Evolutionary conservation across 257 asterid species (phyloP), one percentile per base, ranked within the genome.

Genomic region (Capsicum rhomboideum): DNA sequence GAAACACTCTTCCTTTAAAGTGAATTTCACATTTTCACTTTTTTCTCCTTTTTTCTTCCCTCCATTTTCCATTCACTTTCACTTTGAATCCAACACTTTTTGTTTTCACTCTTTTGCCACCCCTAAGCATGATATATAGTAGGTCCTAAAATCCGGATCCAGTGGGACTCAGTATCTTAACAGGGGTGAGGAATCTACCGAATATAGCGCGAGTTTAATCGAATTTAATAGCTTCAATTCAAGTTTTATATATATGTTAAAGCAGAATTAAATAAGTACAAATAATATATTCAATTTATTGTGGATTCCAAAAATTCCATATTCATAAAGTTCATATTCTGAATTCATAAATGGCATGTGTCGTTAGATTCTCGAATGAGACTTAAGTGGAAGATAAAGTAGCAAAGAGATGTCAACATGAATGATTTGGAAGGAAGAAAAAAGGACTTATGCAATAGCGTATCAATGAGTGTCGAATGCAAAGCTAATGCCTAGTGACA

Each of bases 281-380:
- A 64, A 13, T 6, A 28, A 63, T 29, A 66, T 66, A 0, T 66
- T 29, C 6, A 29, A 7, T 16, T 17, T 16, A 16, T 29, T 49
- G 6, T 21, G 8, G 37, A 14, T 2, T 14, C 28, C 0, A 29
- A 3, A 26, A 2, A 66, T 0, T 3, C 0, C 2, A 0, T 31
- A 16, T 0, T 8, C 8, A 67, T 64, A 29, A 64, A 28, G 10
- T 12, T 16, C 2, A 18, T 17, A 18, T 31, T 18, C 10, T 37
- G 1, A 0, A 18, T 34, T 1, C 0, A 17, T 16, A 34, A 67
- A 72, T 13, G 40, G 1, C 54, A 74, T 5, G 8, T 46, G 40
- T 23, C 58, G 1, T 74, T 13, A 14, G 18, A 74, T 44, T 71
- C 11, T 44, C 29, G 34, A 46, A 44, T 21, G 37, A 44, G 34